Base-by-base conservation (phyloP, 768 basidiomycete species). In the Macrolepiota albuminosa region DNA sequence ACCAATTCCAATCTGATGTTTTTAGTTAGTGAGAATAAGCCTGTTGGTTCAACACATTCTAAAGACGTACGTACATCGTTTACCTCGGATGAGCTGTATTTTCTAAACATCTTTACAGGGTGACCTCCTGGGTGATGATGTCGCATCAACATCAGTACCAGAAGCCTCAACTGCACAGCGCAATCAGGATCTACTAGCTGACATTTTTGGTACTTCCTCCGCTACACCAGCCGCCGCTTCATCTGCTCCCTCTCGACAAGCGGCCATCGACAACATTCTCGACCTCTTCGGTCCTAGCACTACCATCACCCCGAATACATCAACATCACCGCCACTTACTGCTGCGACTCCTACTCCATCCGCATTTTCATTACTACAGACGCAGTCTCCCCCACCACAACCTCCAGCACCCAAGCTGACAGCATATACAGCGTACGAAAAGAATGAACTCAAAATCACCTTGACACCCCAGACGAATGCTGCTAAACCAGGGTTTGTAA, bases 1-100 rank as follows among this genome's bases (percentile, higher is more conserved):
- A 56, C 47, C 9, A 54, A 9, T 39, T 49, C 54, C 9, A 21
- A 34, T 33, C n/a, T 21, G 31, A 24, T 43, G 42, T 61, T 8
- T 51, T 24, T 64, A 95, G 94, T 95, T 55, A 95, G 93, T 74
- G 96, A 99, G 75, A 93, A 94, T 69, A 93, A 95, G 68, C 91
- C 93, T 39, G 97, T 99, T 34, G 97, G 96, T 4, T 95, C 95
- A 1, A 92, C 94, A 0, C 80, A 84, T 67, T 81, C 84, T 16
- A 89, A 86, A 72, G 92, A 94, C 61, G 89, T 88, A 65, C 61
- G 89, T 88, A 64, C 29, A 81, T 69, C 24, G 45, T 18, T 46
- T 6, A 33, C 54, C 49, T 59, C 29, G 59, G 57, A 61, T 57
- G 6, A 42, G 49, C 58, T 53, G 55, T 18, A 51, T 31, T 47